Percentiles rank a stretch among this genome's conserved stretches.
Conservation (phyloP, 257 asterid genomes). For the Cruciata laevipes region DNA sequence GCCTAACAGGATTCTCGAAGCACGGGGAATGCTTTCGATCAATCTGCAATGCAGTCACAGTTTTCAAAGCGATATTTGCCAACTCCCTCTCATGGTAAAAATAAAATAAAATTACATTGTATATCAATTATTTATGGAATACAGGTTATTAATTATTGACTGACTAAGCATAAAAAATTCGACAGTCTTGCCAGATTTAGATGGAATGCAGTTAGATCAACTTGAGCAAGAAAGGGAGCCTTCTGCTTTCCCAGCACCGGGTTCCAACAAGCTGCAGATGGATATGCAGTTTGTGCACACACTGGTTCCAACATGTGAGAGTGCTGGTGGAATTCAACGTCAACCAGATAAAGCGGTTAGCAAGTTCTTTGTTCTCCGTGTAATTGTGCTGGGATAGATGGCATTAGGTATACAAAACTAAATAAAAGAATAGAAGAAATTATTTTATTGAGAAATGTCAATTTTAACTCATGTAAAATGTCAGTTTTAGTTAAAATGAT, state of each 20-base stretch:
- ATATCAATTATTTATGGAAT: conserved; percentile 12
- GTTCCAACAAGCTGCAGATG: conserved; percentile 54
- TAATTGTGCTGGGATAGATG: background rate
- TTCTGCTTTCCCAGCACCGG: conserved; percentile 50
- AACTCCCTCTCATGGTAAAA: conserved; percentile 40
- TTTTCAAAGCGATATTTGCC: conserved; percentile 34
- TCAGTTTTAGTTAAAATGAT: background rate
- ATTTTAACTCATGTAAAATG: background rate
- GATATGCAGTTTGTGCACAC: conserved; percentile 49
- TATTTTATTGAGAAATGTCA: no score
- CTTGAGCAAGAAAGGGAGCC: conserved; percentile 61
- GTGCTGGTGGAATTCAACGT: conserved; percentile 43
- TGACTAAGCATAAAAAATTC: conserved; percentile 27
- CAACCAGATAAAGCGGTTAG: background rate
- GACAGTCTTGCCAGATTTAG: conserved; percentile 42
- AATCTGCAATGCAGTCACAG: conserved; percentile 37
- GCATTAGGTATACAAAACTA: background rate
- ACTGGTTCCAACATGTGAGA: conserved; percentile 48
- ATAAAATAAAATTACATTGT: conserved; percentile 18
- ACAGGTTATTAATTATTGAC: conserved; percentile 14
- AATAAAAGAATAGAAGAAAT: background rate
- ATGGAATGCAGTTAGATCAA: conserved; percentile 36
- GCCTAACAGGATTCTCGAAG: conserved; percentile 45
- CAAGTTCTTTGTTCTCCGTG: background rate
- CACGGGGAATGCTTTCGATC: conserved; percentile 39